Evolutionary conservation across 2,329 filamentous ascomycete species (phyloP), one percentile per base, ranked within the genome.

Genomic region (Pestalotiopsis sp.): DNA sequence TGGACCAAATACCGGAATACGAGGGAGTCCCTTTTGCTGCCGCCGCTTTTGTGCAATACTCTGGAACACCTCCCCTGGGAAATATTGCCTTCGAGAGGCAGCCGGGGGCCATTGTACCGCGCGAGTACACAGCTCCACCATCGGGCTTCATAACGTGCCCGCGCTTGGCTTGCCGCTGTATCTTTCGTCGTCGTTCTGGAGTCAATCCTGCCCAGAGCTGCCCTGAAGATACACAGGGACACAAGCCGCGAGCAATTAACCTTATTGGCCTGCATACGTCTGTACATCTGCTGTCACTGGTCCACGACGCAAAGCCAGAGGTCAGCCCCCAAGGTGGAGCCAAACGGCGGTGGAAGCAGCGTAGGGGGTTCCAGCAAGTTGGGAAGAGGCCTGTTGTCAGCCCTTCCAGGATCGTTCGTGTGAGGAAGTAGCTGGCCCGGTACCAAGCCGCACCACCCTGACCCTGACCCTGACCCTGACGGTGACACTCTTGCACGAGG

Each of bases 91-190:
- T 72, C 71, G 71, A 71, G 71, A 69, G 73, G 71, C 72, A 69
- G 73, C 73, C 71, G 72, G 73, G 73, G 70, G 67, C 69, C 73
- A 76, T 79, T 74, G 75, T 74, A 79, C 77, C 69, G 73, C 76
- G 75, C 75, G 72, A 75, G 74, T 73, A 70, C 72, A 78, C 75
- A 77, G 73, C 75, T 71, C 75, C 73, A 73, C 72, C 68, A 73
- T 69, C 69, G 27, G 36, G 41, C 27, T 65, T 72, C 62, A 23
- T 56, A 36, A 36, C 17, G 41, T 58, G 49, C 59, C 38, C 14
- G 31, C 39, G 20, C 45, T 49, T 63, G 31, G 12, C 25, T 23
- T 52, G 23, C 38, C n/a, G 23, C 38, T 65, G 62, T 31, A n/a
- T 65, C 45, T 20, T 56, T 20, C 41, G 31, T 23, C 38, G 63